A percentile compares a stretch with the other conserved stretches of the same genome.
phyloP scores from a whole-genome alignment of 495 filamentous ascomycete species.

The Neurospora sp. region DNA sequence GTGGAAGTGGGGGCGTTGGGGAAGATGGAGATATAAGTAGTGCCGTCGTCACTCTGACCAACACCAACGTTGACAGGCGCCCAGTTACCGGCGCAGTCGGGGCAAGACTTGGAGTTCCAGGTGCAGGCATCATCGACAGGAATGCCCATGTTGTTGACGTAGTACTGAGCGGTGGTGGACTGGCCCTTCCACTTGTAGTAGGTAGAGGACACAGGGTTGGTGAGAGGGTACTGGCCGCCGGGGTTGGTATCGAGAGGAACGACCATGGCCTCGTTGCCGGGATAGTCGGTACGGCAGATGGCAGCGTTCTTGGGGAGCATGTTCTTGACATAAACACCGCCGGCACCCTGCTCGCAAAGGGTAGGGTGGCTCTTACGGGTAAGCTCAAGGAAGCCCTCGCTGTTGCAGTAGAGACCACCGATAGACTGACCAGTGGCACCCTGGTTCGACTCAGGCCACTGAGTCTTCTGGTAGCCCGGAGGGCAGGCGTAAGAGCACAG shows the following conservation, averaged over 20 bases:
- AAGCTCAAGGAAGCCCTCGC: constrained; percentile 62
- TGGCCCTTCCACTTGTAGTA: constrained; percentile 73
- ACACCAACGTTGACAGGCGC: constrained; percentile 84
- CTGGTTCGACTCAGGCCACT: constrained; percentile 69
- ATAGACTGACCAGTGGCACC: constrained; percentile 77
- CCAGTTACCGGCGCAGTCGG: constrained; percentile 63
- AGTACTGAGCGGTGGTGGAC: constrained; percentile 87
- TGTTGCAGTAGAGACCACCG: constrained; percentile 77
- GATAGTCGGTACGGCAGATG: constrained; percentile 94
- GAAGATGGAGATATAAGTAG: constrained; percentile 76
- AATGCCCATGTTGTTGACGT: constrained; percentile 75
- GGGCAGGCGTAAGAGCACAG: constrained; percentile 96
- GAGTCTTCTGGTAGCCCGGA: constrained; percentile 79
- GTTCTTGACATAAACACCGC: constrained; percentile 65
- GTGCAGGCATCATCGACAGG: constrained; percentile 59
- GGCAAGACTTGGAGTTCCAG: constrained; percentile 53
- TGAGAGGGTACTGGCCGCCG: constrained; percentile 50
- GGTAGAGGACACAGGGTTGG: constrained; percentile 55
- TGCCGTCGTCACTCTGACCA: constrained; percentile 50
- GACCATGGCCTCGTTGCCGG: constrained; percentile 76
- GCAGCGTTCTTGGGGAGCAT: constrained; percentile 52
- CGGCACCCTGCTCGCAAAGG: constrained; percentile 68
- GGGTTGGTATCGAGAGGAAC: constrained; percentile 56
- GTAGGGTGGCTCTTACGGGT: constrained; percentile 55
- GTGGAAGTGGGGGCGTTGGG: constrained; percentile 51